Base-by-base conservation (phyloP, 306 rosid species). In the Dalbergia cochinchinensis region DNA sequence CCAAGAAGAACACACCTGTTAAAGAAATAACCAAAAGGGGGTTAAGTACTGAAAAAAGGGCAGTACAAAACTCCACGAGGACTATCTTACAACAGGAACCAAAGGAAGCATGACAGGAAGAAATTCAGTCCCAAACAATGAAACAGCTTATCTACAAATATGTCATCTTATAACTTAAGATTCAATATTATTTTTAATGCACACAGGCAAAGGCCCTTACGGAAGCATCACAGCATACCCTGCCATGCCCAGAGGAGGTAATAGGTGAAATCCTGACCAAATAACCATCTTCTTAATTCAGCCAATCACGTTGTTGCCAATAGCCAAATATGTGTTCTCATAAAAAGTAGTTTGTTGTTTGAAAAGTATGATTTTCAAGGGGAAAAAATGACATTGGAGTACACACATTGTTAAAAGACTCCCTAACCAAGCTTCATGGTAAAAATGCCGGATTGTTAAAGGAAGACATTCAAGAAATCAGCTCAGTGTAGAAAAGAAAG, bases 1-100 rank as follows among this genome's bases (percentile, higher is more conserved):
- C 97, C 99, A 74, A 94, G 94, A 76, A 94, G 99, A 85, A 94
- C 92, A 64, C 99, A 92, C 85, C 99, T 92, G 92, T 82, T 22
- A 41, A 65, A 45, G 41, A 69, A 61, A 61, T 13, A 41, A 74
- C 18, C 35, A 58, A 62, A 63, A 26, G 31, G 2, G 31, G 11
- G 69, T 87, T 79, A 89, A 82, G 78, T 60, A 64, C 74, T 5
- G 39, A 53, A 51, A 37, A 42, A 58, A 22, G 7, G 51, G 35
- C 37, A 51, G 19, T 57, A 68, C 37, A 33, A 19, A 31, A 66
- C 33, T 71, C 44, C 31, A 50, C 59, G 76, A 57, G 20, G 31
- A 39, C 51, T 26, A 67, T 20, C 75, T 73, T 74, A 35, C 16
- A 79, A 76, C 50, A 18, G 11, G 59, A 79, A 70, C 31, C 12